Evolutionary conservation across 164 flowering plant species (phyloP).

Genomic region (Euptelea pleiosperma): DNA sequence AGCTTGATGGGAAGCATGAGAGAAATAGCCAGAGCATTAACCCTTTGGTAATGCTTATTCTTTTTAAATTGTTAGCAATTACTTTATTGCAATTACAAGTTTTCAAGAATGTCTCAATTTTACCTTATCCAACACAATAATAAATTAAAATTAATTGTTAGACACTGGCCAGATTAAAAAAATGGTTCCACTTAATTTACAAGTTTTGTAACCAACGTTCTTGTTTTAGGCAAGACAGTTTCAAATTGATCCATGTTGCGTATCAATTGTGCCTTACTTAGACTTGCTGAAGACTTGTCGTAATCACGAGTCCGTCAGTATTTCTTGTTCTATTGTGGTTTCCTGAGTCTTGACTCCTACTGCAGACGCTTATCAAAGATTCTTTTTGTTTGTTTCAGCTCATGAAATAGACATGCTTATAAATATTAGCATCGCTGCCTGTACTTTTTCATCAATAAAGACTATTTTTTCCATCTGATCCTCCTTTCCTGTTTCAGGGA

Average conservation of each 20-base stretch:
- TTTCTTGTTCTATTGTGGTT: background rate
- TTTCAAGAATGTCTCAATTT: background rate
- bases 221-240: no score
- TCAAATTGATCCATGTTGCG: background rate
- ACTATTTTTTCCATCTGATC: background rate
- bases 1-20: conserved; percentile 17
- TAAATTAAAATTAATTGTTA: no score
- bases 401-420: background rate
- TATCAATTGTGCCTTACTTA: background rate
- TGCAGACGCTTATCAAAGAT: background rate
- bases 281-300: background rate
- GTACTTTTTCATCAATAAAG: background rate
- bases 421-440: background rate
- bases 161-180: no score
- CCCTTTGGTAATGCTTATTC: conserved; percentile 35
- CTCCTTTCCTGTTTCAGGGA: conserved; percentile 32
- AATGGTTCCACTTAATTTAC: no score
- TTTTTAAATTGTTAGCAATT: background rate
- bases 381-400: background rate
- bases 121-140: no score
- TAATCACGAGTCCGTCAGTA: background rate
- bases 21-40: conserved; percentile 14
- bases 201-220: no score
- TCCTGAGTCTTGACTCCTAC: background rate
- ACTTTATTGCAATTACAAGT: background rate